Conservation (phyloP, 345 rosid genomes). For the Populus tremula region DNA sequence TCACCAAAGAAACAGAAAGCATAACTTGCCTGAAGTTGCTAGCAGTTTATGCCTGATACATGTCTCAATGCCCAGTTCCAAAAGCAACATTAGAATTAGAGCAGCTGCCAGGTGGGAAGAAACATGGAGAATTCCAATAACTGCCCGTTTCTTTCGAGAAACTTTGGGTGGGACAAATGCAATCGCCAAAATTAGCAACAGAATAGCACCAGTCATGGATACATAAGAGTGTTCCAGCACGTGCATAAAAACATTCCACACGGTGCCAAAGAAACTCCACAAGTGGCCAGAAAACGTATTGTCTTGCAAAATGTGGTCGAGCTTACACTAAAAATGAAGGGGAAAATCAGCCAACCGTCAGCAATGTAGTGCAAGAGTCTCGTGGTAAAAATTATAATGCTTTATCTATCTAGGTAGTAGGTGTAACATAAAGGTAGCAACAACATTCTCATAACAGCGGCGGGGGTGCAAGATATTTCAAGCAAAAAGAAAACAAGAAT, state of each 20-base stretch:
- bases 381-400: background rate
- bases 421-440: background rate
- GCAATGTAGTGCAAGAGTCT: background rate
- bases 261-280: constrained; percentile 78
- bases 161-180: constrained; percentile 82
- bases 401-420: background rate
- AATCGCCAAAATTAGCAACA: constrained; percentile 63
- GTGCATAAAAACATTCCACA: constrained; percentile 63
- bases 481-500: background rate
- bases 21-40: constrained; percentile 80
- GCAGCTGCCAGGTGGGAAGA: constrained; percentile 87
- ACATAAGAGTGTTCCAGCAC: constrained; percentile 75
- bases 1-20: background rate
- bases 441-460: background rate
- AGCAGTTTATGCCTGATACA: constrained; percentile 86
- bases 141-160: constrained; percentile 67
- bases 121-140: constrained; percentile 88
- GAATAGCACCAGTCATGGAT: constrained; percentile 69
- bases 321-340: constrained; percentile 72
- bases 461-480: constrained; percentile 3
- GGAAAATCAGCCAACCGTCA: constrained; percentile 22
- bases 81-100: constrained; percentile 80
- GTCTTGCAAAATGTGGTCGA: constrained; percentile 73
- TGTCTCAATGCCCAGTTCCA: constrained; percentile 89
- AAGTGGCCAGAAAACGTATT: constrained; percentile 87